phyloP scores from a whole-genome alignment of 345 rosid genomes.

The Eutrema yunnanense region DNA sequence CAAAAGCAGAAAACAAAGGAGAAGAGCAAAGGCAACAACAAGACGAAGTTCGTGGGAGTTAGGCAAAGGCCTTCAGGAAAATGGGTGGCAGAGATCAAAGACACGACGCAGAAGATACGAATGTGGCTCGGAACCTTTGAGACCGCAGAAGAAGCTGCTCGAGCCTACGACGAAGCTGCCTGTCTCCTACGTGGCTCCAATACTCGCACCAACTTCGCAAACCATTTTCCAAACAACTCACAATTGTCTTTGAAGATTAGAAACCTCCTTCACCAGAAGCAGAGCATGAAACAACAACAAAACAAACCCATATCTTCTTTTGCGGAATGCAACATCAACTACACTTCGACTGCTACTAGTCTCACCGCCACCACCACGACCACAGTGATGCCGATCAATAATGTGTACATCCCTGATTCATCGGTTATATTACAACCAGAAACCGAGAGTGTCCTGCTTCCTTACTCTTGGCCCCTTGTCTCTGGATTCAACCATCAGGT shows the following conservation, averaged over 20 bases:
- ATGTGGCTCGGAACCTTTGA: constrained; percentile 93
- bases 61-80: constrained; percentile 89
- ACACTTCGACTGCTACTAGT: constrained; percentile 1
- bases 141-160: constrained; percentile 81
- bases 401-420: constrained; percentile 59
- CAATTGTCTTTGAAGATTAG: constrained; percentile 65
- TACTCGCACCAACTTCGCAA: constrained; percentile 71
- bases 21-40: constrained; percentile 21
- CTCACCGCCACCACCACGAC: neutral
- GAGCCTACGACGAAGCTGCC: constrained; percentile 89
- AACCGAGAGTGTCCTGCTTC: constrained; percentile 8
- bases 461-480: constrained; percentile 41
- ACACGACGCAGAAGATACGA: constrained; percentile 76
- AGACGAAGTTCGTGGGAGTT: constrained; percentile 69
- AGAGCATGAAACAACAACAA: constrained; percentile 38
- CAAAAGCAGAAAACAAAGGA: constrained; percentile 30
- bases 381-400: constrained; percentile 23
- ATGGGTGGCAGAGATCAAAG: constrained; percentile 96
- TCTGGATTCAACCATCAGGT: constrained; percentile 35
- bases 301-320: constrained; percentile 6
- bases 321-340: constrained; percentile 5
- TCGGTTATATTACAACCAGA: constrained; percentile 22
- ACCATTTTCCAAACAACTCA: constrained; percentile 42
- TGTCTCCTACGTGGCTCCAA: constrained; percentile 82
- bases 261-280: constrained; percentile 68